These are phyloP conservation scores for Debaryomyces castellii DNA, from an alignment of 805 yeast genomes.

Conservation along the genomic window DNA sequence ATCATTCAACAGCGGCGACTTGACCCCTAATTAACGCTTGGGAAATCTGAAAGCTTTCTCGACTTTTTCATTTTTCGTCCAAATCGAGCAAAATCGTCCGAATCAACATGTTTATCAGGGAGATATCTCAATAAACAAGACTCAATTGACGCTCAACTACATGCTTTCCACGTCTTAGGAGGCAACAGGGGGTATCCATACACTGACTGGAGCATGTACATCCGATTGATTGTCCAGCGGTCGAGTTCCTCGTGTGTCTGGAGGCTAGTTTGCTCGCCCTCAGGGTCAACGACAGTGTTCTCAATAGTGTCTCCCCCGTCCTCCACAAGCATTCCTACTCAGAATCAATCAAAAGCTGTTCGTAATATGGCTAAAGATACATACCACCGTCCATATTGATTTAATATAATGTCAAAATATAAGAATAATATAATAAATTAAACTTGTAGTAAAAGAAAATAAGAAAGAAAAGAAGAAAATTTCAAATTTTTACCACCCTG, in stretches of 20 bases:
- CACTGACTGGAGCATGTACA: neutral
- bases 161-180: neutral
- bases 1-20: neutral
- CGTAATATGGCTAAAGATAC: conserved; percentile 22
- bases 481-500: conserved; percentile 7
- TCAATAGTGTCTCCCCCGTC: neutral
- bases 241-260: neutral
- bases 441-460: conserved; percentile 5
- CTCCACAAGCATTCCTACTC: neutral
- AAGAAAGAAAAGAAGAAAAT: conserved; percentile 6
- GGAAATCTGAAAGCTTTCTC: neutral
- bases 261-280: neutral
- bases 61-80: neutral
- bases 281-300: conserved; percentile 1
- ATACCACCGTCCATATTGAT: conserved; percentile 61
- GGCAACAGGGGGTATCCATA: neutral
- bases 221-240: neutral
- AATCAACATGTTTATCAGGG: neutral
- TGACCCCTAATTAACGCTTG: neutral
- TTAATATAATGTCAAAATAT: conserved; percentile 7
- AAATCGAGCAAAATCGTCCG: conserved; percentile 1
- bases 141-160: neutral
- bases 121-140: neutral
- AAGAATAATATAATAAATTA: conserved; percentile 4
- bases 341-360: neutral